These are phyloP conservation scores for Fraxinus pennsylvanica DNA, from an alignment of 257 asterid genomes.

Conservation along the genomic window DNA sequence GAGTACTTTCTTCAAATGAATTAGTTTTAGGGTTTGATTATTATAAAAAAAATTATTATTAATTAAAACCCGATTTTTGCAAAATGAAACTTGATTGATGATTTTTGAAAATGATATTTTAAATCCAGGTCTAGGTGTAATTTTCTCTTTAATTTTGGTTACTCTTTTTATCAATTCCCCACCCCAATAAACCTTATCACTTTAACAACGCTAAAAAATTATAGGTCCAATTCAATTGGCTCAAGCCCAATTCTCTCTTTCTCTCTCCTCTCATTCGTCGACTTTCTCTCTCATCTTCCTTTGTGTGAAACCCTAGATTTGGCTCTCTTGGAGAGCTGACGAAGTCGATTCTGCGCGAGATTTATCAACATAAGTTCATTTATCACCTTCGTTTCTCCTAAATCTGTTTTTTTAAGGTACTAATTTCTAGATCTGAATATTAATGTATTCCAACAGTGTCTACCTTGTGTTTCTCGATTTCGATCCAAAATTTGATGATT, in stretches of 20 bases:
- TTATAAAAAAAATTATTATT: too few relatives aligned
- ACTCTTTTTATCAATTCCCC: slow-evolving; percentile 23
- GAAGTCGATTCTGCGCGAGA: slow-evolving; percentile 33
- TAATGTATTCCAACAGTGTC: background rate
- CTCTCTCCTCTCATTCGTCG: slow-evolving; percentile 26
- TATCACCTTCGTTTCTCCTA: too few relatives aligned
- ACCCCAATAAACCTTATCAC: slow-evolving; percentile 48
- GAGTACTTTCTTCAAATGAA: too few relatives aligned
- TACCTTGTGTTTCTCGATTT: background rate
- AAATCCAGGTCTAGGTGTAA: too few relatives aligned
- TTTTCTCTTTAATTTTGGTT: background rate
- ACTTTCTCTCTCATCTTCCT: slow-evolving; percentile 29
- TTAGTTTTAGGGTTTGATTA: too few relatives aligned
- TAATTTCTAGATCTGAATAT: background rate
- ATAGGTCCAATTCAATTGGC: slow-evolving; percentile 62
- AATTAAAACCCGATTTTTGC: too few relatives aligned
- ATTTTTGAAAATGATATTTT: too few relatives aligned
- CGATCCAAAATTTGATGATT: background rate
- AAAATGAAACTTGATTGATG: too few relatives aligned
- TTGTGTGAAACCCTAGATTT: slow-evolving; percentile 65
- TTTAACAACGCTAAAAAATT: slow-evolving; percentile 26
- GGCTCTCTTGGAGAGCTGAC: slow-evolving; percentile 40
- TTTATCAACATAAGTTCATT: slow-evolving; percentile 3
- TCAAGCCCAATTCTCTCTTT: slow-evolving; percentile 72
- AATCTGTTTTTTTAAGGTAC: background rate